Evolutionary conservation across 106 monocot genomes (phyloP), one percentile per base, ranked within the genome.

Genomic region (Phalaenopsis equestris): DNA sequence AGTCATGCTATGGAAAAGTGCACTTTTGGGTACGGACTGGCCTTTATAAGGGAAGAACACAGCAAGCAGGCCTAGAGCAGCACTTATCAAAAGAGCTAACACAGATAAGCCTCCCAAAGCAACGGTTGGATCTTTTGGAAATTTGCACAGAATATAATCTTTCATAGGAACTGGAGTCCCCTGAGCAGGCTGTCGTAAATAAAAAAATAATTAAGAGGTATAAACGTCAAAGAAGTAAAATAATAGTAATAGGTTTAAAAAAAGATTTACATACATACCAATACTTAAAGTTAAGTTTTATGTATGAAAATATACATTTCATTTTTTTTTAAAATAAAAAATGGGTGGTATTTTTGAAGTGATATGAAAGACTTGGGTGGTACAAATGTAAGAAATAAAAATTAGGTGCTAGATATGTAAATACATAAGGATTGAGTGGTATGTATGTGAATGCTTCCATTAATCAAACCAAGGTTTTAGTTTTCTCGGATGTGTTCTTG

Each of bases 81-180:
- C 72, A 42, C 79, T 16, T 19, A 88, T 52, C 11, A 84, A 4
- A 41, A 86, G 77, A 36, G 90, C 24, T 1, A 88, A 43, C 1
- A 82, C 56, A 5, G 93, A 85, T 39, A 91, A 61, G 47, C 52
- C 49, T 56, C 96, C 93, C 36, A 93, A 68, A 30, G 82, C 76
- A 39, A 91, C 77, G 1, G 87, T 80, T 43, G 86, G 91, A 82
- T 96, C 96, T 6, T 38, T 72, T 67, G 96, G 96, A 72, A 81
- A 96, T 57, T 85, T 86, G 90, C 96, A 96, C 56, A 91, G 81
- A 36, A 91, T 58, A 3, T 84, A 91, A 75, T 64, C 91, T 82
- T 82, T 85, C 74, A 81, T 87, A 85, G 72, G 77, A 58, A 96
- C 83, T 49, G 93, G 84, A 58, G 83, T 91, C 76, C 93, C 96